Conservation (phyloP, 805 yeast species). For the Metschnikowia bowlesiae region DNA sequence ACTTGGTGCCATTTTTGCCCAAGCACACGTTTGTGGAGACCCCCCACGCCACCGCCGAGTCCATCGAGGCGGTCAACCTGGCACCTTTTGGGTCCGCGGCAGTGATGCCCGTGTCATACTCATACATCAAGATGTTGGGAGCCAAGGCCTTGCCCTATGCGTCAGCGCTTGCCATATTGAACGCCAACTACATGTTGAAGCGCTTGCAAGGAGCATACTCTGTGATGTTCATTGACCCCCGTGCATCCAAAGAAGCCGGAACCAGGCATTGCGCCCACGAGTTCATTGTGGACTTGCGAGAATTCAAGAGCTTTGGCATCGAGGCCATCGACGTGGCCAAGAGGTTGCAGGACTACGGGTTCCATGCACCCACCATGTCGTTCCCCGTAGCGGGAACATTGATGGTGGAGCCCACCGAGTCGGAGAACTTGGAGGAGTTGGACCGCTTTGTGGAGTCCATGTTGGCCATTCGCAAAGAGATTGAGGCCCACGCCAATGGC, state of each 20-base stretch:
- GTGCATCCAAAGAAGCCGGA: slow-evolving; percentile 37
- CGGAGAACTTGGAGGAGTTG: slow-evolving; percentile 82
- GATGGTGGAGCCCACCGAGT: slow-evolving; percentile 98
- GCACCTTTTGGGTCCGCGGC: slow-evolving; percentile 97
- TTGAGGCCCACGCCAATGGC: slow-evolving; percentile 64
- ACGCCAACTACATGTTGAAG: slow-evolving; percentile 93
- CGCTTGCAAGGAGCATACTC: slow-evolving; percentile 66
- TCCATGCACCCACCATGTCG: slow-evolving; percentile 98
- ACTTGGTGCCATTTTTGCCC: slow-evolving; percentile 79
- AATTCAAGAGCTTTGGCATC: slow-evolving; percentile 70
- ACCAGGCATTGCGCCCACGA: slow-evolving; percentile 91
- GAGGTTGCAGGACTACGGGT: slow-evolving; percentile 95
- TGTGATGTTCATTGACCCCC: slow-evolving; percentile 65
- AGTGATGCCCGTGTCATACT: slow-evolving; percentile 87
- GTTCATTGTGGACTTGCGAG: slow-evolving; percentile 87
- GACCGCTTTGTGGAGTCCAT: slow-evolving; percentile 88
- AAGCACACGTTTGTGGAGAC: slow-evolving; percentile 59
- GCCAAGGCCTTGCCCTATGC: slow-evolving; percentile 76
- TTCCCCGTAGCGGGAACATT: slow-evolving; percentile 97
- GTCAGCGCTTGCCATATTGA: slow-evolving; percentile 87
- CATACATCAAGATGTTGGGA: slow-evolving; percentile 94
- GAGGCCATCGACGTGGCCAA: slow-evolving; percentile 97
- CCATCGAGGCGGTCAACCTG: slow-evolving; percentile 74
- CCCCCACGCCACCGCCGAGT: slow-evolving; percentile 45
- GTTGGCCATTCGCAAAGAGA: slow-evolving; percentile 78